These are phyloP conservation scores for Fraxinus velutina DNA, from an alignment of 305 asterid species.

Conservation along the genomic window DNA sequence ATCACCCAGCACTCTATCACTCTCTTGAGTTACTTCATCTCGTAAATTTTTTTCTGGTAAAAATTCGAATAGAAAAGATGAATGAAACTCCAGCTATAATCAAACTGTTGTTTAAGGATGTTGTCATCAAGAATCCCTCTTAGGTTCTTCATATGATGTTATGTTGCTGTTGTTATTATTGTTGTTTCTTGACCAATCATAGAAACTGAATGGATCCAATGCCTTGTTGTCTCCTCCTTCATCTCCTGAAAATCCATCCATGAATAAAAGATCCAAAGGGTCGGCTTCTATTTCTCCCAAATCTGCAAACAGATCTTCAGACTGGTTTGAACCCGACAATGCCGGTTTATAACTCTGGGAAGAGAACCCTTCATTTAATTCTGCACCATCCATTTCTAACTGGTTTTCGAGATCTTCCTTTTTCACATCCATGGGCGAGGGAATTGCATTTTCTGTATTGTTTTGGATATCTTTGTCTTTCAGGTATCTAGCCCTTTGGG, in stretches of 20 bases:
- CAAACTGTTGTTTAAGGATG: background rate
- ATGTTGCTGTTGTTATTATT: conserved; percentile 12
- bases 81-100: background rate
- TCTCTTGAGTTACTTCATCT: background rate
- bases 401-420: conserved; percentile 44
- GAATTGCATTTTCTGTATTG: background rate
- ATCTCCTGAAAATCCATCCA: conserved; percentile 36
- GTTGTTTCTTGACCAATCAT: conserved; percentile 40
- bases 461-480: conserved; percentile 34
- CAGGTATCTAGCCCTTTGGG: conserved; percentile 17
- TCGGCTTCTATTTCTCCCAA: conserved; percentile 52
- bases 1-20: conserved; percentile 21
- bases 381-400: conserved; percentile 27
- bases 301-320: conserved; percentile 57
- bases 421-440: conserved; percentile 28
- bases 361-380: conserved; percentile 32
- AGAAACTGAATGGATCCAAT: conserved; percentile 48
- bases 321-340: conserved; percentile 35
- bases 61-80: background rate
- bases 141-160: conserved; percentile 17
- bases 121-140: conserved; percentile 23
- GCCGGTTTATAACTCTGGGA: conserved; percentile 45
- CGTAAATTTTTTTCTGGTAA: background rate
- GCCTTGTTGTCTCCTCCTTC: conserved; percentile 33
- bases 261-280: conserved; percentile 42